Conservation (phyloP, 331 rosid genomes). For the Pyracantha coccinea region DNA sequence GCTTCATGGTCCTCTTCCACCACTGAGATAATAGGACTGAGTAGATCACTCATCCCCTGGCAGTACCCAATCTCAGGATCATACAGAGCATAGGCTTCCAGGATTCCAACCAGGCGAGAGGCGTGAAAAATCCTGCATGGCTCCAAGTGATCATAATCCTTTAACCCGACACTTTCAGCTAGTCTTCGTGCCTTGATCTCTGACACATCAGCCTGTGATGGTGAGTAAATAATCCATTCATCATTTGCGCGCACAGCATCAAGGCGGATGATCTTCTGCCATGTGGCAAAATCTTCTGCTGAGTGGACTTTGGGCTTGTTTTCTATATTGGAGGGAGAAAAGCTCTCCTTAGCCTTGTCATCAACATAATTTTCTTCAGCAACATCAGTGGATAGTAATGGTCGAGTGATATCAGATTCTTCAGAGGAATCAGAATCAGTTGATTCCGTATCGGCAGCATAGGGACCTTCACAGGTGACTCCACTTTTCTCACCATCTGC, state of each 20-base stretch:
- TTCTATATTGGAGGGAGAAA: conserved; percentile 33
- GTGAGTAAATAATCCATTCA: conserved; percentile 68
- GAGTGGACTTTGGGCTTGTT: conserved; percentile 34
- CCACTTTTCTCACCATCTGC: conserved; percentile 37
- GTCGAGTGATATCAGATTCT: conserved; percentile 53
- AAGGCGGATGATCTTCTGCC: conserved; percentile 86
- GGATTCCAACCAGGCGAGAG: conserved; percentile 75
- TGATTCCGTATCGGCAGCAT: conserved; percentile 52
- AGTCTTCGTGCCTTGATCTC: conserved; percentile 52
- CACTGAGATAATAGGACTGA: conserved; percentile 73
- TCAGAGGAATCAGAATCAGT: conserved; percentile 80
- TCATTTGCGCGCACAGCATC: conserved; percentile 86
- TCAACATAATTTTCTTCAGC: conserved; percentile 42
- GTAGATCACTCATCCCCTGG: conserved; percentile 94
- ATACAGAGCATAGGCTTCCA: conserved; percentile 80
- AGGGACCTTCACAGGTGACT: conserved; percentile 47
- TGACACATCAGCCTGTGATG: conserved; percentile 55
- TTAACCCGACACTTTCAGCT: conserved; percentile 75
- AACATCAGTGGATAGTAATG: conserved; percentile 44
- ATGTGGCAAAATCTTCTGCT: conserved; percentile 71
- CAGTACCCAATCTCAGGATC: conserved; percentile 97
- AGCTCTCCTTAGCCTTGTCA: conserved; percentile 33
- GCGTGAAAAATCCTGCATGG: conserved; percentile 76
- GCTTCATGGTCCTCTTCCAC: conserved; percentile 76
- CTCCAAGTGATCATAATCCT: conserved; percentile 78